Conservation (phyloP, 352 stramenopile genomes). For the Plasmopara muralis region DNA sequence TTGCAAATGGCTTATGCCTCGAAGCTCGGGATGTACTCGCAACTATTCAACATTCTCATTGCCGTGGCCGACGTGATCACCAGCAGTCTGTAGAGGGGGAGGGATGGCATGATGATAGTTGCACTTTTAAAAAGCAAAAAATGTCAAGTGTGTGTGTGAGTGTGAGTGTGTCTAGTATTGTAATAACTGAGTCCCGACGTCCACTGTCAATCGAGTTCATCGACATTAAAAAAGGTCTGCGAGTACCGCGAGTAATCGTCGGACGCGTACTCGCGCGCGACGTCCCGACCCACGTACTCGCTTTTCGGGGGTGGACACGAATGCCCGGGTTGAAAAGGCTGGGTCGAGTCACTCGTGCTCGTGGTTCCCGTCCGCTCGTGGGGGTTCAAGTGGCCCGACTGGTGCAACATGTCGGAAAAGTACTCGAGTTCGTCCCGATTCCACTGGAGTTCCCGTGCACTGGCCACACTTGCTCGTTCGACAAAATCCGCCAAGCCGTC, state of each 20-base stretch:
- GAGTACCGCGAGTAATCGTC: slow-evolving; percentile 8
- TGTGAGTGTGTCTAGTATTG: background rate
- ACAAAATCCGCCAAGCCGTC: slow-evolving; percentile 24
- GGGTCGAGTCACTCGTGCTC: slow-evolving; percentile 13
- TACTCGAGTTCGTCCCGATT: slow-evolving; percentile 37
- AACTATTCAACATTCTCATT: slow-evolving; percentile 76
- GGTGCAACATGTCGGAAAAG: slow-evolving; percentile 19
- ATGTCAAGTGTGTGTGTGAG: slow-evolving; percentile 1
- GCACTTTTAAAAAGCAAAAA: no score
- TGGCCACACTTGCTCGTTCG: slow-evolving; percentile 15
- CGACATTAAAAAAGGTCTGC: slow-evolving; percentile 46
- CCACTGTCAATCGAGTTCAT: slow-evolving; percentile 40
- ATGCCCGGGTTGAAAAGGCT: slow-evolving; percentile 8
- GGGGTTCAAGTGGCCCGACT: slow-evolving; percentile 18
- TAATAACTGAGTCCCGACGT: background rate
- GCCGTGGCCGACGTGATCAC: slow-evolving; percentile 65
- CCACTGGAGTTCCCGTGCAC: slow-evolving; percentile 25
- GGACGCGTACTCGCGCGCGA: slow-evolving; percentile 8
- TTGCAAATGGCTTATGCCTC: slow-evolving; percentile 67
- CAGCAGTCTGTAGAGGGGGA: slow-evolving; percentile 23
- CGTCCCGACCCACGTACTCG: slow-evolving; percentile 7
- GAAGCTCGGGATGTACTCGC: slow-evolving; percentile 72
- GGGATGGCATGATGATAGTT: background rate
- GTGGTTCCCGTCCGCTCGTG: background rate
- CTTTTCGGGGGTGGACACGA: slow-evolving; percentile 10